phyloP scores from a whole-genome alignment of 495 filamentous ascomycete genomes.

The Aspergillus biplanus region DNA sequence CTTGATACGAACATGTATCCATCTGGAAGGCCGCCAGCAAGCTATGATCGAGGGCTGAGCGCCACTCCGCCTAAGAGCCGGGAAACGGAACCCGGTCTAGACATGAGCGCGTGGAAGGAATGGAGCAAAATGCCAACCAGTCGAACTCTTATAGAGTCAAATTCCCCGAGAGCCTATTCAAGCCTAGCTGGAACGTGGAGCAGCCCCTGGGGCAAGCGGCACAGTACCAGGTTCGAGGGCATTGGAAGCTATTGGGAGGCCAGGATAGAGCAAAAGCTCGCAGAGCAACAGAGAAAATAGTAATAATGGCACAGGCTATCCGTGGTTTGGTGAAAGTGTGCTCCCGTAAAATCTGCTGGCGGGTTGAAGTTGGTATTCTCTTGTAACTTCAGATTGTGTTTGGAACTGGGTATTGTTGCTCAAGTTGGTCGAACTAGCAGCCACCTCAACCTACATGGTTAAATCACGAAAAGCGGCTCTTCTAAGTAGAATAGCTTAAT shows the following conservation, averaged over 20 bases:
- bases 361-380: too few species aligned
- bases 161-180: too few species aligned
- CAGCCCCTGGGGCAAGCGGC: conserved; percentile 49
- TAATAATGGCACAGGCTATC: not conserved
- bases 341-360: too few species aligned
- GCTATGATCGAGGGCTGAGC: not conserved
- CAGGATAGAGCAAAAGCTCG: conserved; percentile 30
- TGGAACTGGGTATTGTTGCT: too few species aligned
- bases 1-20: not conserved
- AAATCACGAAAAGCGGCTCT: too few species aligned
- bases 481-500: too few species aligned
- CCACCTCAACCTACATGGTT: too few species aligned
- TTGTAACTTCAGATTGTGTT: too few species aligned
- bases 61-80: conserved; percentile 62
- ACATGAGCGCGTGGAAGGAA: conserved; percentile 51
- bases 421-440: too few species aligned
- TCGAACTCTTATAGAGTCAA: too few species aligned
- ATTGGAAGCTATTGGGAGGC: conserved; percentile 47
- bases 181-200: too few species aligned
- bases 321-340: not conserved
- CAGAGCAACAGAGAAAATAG: conserved; percentile 6
- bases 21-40: not conserved
- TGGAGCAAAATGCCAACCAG: too few species aligned
- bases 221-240: conserved; percentile 57
- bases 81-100: conserved; percentile 13